These are phyloP conservation scores for Stipa capillata DNA, from an alignment of 176 grass and related monocot species.

Conservation along the genomic window DNA sequence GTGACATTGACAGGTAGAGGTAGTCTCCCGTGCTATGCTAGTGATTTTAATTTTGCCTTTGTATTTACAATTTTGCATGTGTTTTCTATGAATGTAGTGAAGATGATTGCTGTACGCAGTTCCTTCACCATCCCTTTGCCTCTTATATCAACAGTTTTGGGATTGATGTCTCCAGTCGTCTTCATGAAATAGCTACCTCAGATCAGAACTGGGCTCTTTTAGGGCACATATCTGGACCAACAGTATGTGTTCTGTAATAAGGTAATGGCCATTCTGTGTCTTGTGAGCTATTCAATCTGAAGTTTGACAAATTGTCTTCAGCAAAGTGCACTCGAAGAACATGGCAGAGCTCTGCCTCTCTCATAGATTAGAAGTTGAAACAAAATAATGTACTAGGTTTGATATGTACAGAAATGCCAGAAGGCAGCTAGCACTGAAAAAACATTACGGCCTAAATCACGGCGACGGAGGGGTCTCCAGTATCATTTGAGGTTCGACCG, in stretches of 20 bases:
- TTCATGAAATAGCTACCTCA: constrained; percentile 68
- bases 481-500: no score
- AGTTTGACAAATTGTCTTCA: constrained; percentile 20
- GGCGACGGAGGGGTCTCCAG: no score
- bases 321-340: constrained; percentile 25
- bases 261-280: constrained; percentile 30
- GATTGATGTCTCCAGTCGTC: constrained; percentile 62
- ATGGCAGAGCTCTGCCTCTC: no score
- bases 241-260: constrained; percentile 50
- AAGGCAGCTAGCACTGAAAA: no score
- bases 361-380: no score
- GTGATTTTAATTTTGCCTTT: not conserved
- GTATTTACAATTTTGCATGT: not conserved
- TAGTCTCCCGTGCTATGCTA: constrained; percentile 17
- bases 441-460: no score
- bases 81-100: constrained; percentile 46
- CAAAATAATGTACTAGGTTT: no score
- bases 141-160: constrained; percentile 71
- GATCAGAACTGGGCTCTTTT: constrained; percentile 60
- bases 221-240: constrained; percentile 73
- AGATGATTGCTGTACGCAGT: constrained; percentile 60
- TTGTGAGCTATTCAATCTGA: not conserved
- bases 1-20: constrained; percentile 82
- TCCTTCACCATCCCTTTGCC: constrained; percentile 52
- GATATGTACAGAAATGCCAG: no score